Conservation (phyloP, 352 stramenopile species). For the Globisporangium acanthophoron region DNA sequence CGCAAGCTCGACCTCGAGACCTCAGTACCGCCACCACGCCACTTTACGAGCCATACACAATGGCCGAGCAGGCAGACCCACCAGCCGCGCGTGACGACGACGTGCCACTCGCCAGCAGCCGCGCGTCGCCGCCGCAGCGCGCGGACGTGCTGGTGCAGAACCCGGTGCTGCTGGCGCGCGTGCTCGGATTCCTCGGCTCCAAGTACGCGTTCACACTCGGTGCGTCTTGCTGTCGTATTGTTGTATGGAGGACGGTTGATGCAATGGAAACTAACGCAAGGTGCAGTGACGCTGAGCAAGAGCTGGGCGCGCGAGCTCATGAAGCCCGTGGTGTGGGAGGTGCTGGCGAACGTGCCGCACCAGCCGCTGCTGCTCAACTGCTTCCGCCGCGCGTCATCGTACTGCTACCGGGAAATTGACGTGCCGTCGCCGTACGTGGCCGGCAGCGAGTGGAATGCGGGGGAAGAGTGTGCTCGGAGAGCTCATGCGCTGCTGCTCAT, state of each 20-base stretch:
- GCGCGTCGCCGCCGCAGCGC: neutral
- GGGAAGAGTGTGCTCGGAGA: no score
- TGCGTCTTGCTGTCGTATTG: slow-evolving; percentile 16
- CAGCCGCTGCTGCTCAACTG: slow-evolving; percentile 74
- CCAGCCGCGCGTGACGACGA: neutral
- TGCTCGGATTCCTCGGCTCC: slow-evolving; percentile 61
- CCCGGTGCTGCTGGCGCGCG: slow-evolving; percentile 46
- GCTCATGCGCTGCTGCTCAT: neutral
- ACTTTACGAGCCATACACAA: neutral
- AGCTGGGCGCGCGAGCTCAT: slow-evolving; percentile 79
- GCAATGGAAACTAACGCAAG: neutral
- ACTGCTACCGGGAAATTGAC: slow-evolving; percentile 85
- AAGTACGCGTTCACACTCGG: slow-evolving; percentile 46
- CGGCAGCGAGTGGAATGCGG: neutral
- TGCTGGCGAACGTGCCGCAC: slow-evolving; percentile 68
- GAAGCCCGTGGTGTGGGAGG: slow-evolving; percentile 79
- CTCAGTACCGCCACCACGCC: no score
- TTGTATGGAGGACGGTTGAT: neutral
- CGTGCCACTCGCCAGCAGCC: slow-evolving; percentile 5
- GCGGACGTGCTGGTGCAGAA: slow-evolving; percentile 48
- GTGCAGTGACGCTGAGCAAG: slow-evolving; percentile 55
- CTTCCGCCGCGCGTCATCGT: slow-evolving; percentile 79
- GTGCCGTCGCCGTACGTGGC: slow-evolving; percentile 70
- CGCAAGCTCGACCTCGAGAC: no score
- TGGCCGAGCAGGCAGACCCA: neutral